These are phyloP conservation scores for Candida sonorensis DNA, from an alignment of 805 yeast genomes.

Conservation along the genomic window DNA sequence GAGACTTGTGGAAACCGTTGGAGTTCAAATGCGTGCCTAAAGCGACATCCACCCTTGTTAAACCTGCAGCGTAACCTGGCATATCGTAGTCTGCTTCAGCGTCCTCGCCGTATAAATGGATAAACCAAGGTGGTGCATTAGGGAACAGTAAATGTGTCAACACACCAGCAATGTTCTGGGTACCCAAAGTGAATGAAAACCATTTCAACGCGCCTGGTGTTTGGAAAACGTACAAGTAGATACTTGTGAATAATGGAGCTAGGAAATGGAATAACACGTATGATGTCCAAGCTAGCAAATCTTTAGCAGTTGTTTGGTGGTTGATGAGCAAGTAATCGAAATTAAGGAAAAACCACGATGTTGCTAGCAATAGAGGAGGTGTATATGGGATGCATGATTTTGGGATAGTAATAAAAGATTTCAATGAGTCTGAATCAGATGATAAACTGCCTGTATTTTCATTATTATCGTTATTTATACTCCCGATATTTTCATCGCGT, in stretches of 20 bases:
- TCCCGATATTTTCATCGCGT: too few species aligned
- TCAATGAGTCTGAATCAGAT: slow-evolving; percentile 1
- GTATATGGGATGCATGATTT: slow-evolving; percentile 21
- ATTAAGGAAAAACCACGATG: slow-evolving; percentile 45
- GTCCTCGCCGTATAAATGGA: slow-evolving; percentile 53
- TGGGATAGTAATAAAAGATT: slow-evolving; percentile 14
- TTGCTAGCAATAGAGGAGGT: slow-evolving; percentile 35
- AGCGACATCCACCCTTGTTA: slow-evolving; percentile 56
- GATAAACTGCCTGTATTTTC: neutral
- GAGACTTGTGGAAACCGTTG: slow-evolving; percentile 58
- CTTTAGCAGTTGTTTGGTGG: slow-evolving; percentile 37
- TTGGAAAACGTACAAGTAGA: slow-evolving; percentile 60
- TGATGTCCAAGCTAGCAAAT: slow-evolving; percentile 53
- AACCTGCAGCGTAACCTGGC: slow-evolving; percentile 67
- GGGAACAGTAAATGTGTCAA: slow-evolving; percentile 57
- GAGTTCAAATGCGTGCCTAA: slow-evolving; percentile 55
- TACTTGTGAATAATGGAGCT: slow-evolving; percentile 54
- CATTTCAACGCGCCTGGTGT: slow-evolving; percentile 54
- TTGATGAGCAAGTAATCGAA: slow-evolving; percentile 33
- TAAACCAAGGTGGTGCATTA: slow-evolving; percentile 72
- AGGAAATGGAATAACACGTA: slow-evolving; percentile 57
- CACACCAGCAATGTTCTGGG: slow-evolving; percentile 55
- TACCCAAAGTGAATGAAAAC: slow-evolving; percentile 50
- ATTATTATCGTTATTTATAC: neutral
- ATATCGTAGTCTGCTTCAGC: slow-evolving; percentile 51